A percentile compares a stretch with the other conserved stretches of the same genome.
These are phyloP conservation scores for barley (Hordeum vulgare) DNA, from an alignment of 176 grass and related monocot genomes.

Conservation along the genomic window DNA sequence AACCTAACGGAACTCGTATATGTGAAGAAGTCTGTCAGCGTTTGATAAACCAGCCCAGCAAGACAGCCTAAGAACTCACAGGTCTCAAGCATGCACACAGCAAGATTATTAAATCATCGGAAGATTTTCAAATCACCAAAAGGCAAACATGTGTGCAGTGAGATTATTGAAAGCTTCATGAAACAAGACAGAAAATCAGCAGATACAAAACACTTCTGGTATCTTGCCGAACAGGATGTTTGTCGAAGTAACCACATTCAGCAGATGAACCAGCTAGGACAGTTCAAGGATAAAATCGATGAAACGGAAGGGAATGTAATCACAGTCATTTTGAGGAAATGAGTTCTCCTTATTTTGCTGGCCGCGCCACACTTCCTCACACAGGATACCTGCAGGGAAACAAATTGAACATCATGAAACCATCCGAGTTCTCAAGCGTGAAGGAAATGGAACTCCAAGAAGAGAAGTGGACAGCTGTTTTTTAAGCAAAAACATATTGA, in stretches of 20 bases:
- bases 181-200: background rate
- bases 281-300: background rate
- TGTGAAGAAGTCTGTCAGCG: too few relatives aligned
- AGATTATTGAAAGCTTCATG: slow-evolving; percentile 23
- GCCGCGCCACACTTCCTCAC: background rate
- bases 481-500: background rate
- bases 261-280: background rate
- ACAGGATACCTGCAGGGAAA: background rate
- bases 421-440: background rate
- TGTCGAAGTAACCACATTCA: background rate
- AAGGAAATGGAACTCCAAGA: background rate
- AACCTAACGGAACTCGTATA: too few relatives aligned
- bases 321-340: background rate
- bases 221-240: background rate
- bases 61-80: background rate
- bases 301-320: background rate
- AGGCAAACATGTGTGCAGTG: background rate
- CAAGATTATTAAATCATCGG: background rate
- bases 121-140: background rate
- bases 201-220: background rate
- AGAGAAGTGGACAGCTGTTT: background rate
- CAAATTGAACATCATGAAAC: background rate
- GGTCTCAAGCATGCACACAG: background rate
- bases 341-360: slow-evolving; percentile 34
- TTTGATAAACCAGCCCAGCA: background rate